Evolutionary conservation across 2,329 filamentous ascomycete species (phyloP), one percentile per base, ranked within the genome.

Genomic region (Aspergillus candidus): DNA sequence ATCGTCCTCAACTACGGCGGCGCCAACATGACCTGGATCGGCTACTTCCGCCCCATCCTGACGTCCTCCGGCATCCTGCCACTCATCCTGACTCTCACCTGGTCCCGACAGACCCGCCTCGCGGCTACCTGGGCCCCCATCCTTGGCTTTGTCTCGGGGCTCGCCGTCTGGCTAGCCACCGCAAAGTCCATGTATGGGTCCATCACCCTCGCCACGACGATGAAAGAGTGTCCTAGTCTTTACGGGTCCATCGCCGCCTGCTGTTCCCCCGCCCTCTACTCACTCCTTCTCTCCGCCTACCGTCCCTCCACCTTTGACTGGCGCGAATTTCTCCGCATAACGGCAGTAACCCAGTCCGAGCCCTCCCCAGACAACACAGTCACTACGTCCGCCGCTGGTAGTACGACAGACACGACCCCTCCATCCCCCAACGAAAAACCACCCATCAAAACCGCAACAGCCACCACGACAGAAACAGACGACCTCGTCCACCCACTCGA

Each of bases 1-100:
- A 65, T 74, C 32, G 68, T 67, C 31, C 58, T 76, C 6, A 66
- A 75, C 40, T 75, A 75, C 46, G 72, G 67, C 15, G 72, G 72
- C 3, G 72, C 71, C 1, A 71, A 72, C 30, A 73, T 73, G 59
- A 75, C 68, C 32, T 76, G 72, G 66, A 62, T 67, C 11, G 61
- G 60, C 2, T 71, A 71, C 48, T 65, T 71, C 45, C 53, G 66
- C 22, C 68, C 67, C 0, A 66, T 72, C 15, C 57, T 72, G 14
- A 62, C 67, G 4, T 70, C 67, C 35, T 68, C 69, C 4, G 61
- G 71, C 0, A 73, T 74, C 33, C 61, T 74, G 4, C 73, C 73
- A 0, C 56, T 73, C 4, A 66, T 68, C 1, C 53, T 74, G 4
- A 69, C 71, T 0, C 54, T 75, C 0, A 58, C 68, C 18, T 75